These are phyloP conservation scores for Hymenoscyphus scutula DNA, from an alignment of 2,329 filamentous ascomycete genomes.

Conservation along the genomic window DNA sequence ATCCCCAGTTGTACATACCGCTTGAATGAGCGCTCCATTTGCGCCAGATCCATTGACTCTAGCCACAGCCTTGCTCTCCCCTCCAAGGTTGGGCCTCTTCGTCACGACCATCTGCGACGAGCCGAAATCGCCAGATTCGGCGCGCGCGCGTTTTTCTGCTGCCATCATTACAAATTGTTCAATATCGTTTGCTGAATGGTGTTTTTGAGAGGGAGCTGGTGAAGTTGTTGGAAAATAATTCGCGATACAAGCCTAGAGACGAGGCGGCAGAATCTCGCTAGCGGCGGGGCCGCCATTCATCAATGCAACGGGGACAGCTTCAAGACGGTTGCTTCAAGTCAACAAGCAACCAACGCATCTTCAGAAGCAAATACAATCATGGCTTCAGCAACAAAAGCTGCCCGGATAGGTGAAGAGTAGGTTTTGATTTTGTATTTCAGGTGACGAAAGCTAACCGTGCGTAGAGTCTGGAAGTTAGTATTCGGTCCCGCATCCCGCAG, in stretches of 20 bases:
- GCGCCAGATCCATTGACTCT: slow-evolving; percentile 54
- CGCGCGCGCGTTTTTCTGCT: slow-evolving; percentile 78
- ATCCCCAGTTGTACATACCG: slow-evolving; percentile 48
- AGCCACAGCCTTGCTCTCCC: slow-evolving; percentile 50
- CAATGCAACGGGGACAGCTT: slow-evolving; percentile 1
- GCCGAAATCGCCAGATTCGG: slow-evolving; percentile 72
- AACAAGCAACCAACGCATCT: slow-evolving; percentile 5
- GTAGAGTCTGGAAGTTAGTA: slow-evolving; percentile 41
- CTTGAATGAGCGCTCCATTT: slow-evolving; percentile 63
- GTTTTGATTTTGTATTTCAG: slow-evolving; percentile 30
- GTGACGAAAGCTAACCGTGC: slow-evolving; percentile 26
- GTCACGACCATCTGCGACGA: slow-evolving; percentile 72
- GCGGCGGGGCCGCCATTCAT: slow-evolving; percentile 10
- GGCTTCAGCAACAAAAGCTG: slow-evolving; percentile 60
- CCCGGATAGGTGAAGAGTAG: slow-evolving; percentile 73
- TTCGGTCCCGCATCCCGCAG: slow-evolving; percentile 6
- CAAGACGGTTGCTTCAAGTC: slow-evolving; percentile 1
- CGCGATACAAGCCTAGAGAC: slow-evolving; percentile 5
- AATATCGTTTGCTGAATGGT: not conserved
- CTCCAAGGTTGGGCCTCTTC: slow-evolving; percentile 76
- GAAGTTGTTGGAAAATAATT: slow-evolving; percentile 13
- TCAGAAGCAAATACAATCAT: slow-evolving; percentile 35
- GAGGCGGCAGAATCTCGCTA: slow-evolving; percentile 12
- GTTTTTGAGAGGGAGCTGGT: not conserved
- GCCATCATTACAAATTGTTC: slow-evolving; percentile 58